Evolutionary conservation across 306 rosid genomes (phyloP), one percentile per base, ranked within the genome.

Genomic region (Dryas drummondii): DNA sequence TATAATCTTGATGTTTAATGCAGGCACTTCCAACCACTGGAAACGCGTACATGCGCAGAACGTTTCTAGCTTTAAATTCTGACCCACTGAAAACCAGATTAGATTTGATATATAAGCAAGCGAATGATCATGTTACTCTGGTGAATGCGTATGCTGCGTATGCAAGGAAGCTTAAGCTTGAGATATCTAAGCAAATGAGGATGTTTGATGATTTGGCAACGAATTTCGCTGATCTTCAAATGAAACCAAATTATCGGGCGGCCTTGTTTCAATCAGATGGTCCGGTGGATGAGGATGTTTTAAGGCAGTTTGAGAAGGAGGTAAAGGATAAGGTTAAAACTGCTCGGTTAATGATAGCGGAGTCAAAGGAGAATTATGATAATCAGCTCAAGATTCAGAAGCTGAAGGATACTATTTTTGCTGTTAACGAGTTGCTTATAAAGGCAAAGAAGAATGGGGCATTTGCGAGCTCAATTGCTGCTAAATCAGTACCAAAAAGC

Each of bases 131-230:
- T 71, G 82, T 89, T 58, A 87, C 96, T 26, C 87, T 96, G 53
- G 98, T 96, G 78, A 96, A 96, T 89, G 98, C 99, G 1, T 96
- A 96, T 78, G 96, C 98, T 19, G 91, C 97, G 4, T 96, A 96
- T 78, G 99, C 99, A 11, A 92, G 99, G 89, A 96, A 90, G 92
- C 97, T 96, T 70, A 96, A 96, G 93, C 96, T 96, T 77, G 99
- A 96, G 64, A 96, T 90, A 71, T 89, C 97, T 76, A 89, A 83
- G 84, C 97, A 96, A 15, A 75, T 96, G 91, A 87, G 76, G 84
- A 76, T 86, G 92, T 96, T 96, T 79, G 94, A 92, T 85, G 99
- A 92, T 56, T 78, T 96, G 82, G 97, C 99, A 1, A 85, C 60
- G 22, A 87, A 85, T 80, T 84, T 96, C 76, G 82, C 93, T 9